phyloP scores from a whole-genome alignment of 2,329 filamentous ascomycete species.

The Aspergillus brunneoviolaceus region DNA sequence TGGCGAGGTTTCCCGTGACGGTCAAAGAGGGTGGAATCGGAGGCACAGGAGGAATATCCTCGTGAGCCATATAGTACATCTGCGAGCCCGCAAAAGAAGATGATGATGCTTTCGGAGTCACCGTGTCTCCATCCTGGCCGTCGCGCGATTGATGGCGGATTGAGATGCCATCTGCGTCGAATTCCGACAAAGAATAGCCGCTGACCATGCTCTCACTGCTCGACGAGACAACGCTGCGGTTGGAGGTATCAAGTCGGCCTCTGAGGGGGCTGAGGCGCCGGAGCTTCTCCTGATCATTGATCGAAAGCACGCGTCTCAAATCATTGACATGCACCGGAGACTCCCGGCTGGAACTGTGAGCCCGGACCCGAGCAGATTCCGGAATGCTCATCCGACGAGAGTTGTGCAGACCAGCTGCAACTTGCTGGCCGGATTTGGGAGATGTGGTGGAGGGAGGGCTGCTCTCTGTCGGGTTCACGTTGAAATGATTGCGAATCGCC shows the following conservation, averaged over 20 bases:
- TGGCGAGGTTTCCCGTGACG: conserved; percentile 44
- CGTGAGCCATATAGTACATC: conserved; percentile 17
- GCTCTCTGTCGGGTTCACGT: conserved; percentile 32
- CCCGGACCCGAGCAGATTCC: conserved; percentile 35
- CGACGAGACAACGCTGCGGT: conserved; percentile 37
- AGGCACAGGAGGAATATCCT: conserved; percentile 48
- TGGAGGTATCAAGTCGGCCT: conserved; percentile 35
- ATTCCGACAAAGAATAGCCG: conserved; percentile 38
- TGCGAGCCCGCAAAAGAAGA: conserved; percentile 17
- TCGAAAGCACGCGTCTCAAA: conserved; percentile 48
- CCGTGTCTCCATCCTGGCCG: conserved; percentile 27
- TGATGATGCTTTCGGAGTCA: conserved; percentile 33
- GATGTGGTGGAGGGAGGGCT: conserved; percentile 33
- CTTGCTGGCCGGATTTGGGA: conserved; percentile 20
- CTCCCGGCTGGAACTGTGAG: conserved; percentile 42
- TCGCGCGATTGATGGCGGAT: conserved; percentile 30
- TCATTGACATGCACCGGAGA: conserved; percentile 51
- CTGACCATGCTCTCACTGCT: conserved; percentile 50
- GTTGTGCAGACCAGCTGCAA: conserved; percentile 30
- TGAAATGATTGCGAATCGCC: conserved; percentile 28
- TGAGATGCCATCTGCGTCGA: conserved; percentile 28
- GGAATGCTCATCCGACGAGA: conserved; percentile 39
- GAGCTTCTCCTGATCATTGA: conserved; percentile 34
- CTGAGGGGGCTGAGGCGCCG: conserved; percentile 46
- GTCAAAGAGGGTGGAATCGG: conserved; percentile 44